Conservation (phyloP, 805 yeast species). For the Trichomonascus vanleenenianus region DNA sequence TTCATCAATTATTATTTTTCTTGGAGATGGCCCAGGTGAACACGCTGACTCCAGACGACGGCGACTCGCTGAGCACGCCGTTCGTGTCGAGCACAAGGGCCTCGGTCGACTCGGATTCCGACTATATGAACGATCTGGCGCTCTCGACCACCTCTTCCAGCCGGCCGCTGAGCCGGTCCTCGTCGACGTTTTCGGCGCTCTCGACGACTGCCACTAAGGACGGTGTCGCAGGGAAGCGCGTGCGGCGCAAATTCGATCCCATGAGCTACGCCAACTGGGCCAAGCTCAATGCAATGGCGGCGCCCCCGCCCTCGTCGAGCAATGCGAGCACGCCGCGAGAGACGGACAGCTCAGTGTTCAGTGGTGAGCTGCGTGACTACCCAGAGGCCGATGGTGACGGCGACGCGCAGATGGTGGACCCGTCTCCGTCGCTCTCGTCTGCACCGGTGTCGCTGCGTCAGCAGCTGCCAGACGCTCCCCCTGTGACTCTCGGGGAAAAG, state of each 20-base stretch:
- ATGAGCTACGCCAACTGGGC: constrained; percentile 21
- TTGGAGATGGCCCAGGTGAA: no score
- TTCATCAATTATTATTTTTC: no score
- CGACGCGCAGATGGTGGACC: not conserved
- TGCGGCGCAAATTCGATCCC: constrained; percentile 39
- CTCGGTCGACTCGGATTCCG: constrained; percentile 23
- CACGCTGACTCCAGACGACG: not conserved
- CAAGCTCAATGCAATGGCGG: not conserved
- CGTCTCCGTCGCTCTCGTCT: not conserved
- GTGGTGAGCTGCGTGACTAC: not conserved
- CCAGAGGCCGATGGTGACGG: not conserved
- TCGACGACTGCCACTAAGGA: constrained; percentile 70
- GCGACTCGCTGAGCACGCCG: not conserved
- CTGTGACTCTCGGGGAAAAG: constrained; percentile 21
- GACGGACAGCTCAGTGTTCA: not conserved
- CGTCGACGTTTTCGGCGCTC: constrained; percentile 46
- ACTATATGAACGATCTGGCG: constrained; percentile 13
- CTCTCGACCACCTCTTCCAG: constrained; percentile 25
- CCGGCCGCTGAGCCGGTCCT: constrained; percentile 52
- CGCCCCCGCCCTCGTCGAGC: not conserved
- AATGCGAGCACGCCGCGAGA: not conserved
- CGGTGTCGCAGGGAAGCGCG: constrained; percentile 58
- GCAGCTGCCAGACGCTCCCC: constrained; percentile 20
- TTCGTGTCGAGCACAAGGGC: constrained; percentile 18
- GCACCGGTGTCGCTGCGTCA: constrained; percentile 7